These are phyloP conservation scores for Phylloporus sp. DNA, from an alignment of 768 basidiomycete genomes.

Conservation along the genomic window DNA sequence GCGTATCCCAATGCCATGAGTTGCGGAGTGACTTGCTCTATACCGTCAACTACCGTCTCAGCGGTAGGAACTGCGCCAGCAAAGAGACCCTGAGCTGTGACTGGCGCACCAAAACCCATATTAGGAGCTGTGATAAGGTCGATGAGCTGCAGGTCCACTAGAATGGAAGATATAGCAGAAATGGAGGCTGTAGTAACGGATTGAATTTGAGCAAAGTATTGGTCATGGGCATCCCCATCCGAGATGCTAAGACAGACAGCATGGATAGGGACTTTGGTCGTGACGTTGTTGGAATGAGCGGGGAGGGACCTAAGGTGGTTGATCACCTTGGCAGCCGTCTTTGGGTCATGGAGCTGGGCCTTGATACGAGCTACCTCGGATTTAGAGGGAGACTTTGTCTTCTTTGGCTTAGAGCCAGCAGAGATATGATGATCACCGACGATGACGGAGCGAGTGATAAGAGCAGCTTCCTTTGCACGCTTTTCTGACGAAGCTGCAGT, in stretches of 20 bases:
- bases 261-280: conserved; percentile 53
- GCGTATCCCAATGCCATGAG: conserved; percentile 77
- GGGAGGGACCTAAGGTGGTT: conserved; percentile 64
- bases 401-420: conserved; percentile 31
- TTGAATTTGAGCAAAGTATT: conserved; percentile 55
- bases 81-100: conserved; percentile 60
- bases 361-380: conserved; percentile 63
- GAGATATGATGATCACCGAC: conserved; percentile 45
- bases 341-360: conserved; percentile 60
- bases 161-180: conserved; percentile 44
- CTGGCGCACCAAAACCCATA: conserved; percentile 73
- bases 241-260: conserved; percentile 68
- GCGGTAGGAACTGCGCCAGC: conserved; percentile 76
- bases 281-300: conserved; percentile 9
- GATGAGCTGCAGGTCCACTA: conserved; percentile 61
- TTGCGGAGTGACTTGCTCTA: conserved; percentile 69
- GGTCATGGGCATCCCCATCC: conserved; percentile 58
- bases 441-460: conserved; percentile 63
- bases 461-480: conserved; percentile 60
- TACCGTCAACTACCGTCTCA: conserved; percentile 63
- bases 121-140: conserved; percentile 58
- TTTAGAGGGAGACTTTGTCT: conserved; percentile 41
- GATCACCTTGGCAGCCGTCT: conserved; percentile 68
- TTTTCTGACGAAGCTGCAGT: conserved; percentile 43
- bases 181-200: conserved; percentile 48